Evolutionary conservation across 192 early-diverging fungal genomes (phyloP), one percentile per base, ranked within the genome.

Genomic region (Globomyces pollinis-pini): DNA sequence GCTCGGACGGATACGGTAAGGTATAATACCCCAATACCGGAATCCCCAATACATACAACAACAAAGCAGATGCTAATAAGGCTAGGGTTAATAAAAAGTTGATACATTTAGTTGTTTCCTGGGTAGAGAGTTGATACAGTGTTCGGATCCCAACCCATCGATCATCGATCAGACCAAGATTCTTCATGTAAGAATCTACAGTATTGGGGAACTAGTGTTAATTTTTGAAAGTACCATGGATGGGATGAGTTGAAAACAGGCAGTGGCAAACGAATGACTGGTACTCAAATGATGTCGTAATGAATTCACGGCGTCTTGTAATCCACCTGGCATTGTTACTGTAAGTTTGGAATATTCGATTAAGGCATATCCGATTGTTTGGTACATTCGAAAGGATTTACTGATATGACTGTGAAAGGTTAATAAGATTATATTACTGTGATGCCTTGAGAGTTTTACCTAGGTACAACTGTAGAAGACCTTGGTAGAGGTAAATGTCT

Each of bases 401-500:
- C 29, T 31, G 33, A 54, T 23, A 34, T 54, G 29, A 7, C 52
- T 54, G 33, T 18, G 38, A 13, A n/a, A n/a, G 12, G 38, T 8
- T 23, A 12, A 23, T 20, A 54, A 36, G 0, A 15, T 6, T 24
- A 0, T 13, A 2, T 21, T 54, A 54, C 52, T 32, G 29, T 54
- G 52, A 24, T 24, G 29, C 52, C 18, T 54, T 54, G 8, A 54
- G 18, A n/a, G 24, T 24, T 21, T 31, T 24, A 38, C 29, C 29
- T 3, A 31, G 20, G 21, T 32, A 24, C 15, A 54, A 13, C 31
- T 54, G 52, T 7, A 54, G 30, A 12, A 54, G 21, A 32, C 52
- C 52, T 23, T 54, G 52, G 18, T 38, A 39, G n/a, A 54, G 52
- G 29, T 54, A 54, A 12, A 26, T 39, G 13, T 54, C 38, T 11